Percentiles rank a stretch among this genome's conserved stretches.
These are phyloP conservation scores for Dactylellina sp. DNA, from an alignment of 2,329 filamentous ascomycete species.

Conservation along the genomic window DNA sequence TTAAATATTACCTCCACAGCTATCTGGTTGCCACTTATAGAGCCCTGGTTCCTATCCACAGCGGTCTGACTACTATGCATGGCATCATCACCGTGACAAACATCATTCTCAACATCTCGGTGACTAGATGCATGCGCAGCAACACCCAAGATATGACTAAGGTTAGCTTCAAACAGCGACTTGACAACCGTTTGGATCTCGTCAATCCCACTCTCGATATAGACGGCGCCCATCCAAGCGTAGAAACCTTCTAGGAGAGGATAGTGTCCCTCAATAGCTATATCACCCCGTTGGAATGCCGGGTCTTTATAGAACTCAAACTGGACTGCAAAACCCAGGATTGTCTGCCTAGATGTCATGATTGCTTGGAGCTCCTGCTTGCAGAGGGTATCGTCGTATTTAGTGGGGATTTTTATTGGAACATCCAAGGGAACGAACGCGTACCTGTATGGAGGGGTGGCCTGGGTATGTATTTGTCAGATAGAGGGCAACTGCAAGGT, in stretches of 20 bases:
- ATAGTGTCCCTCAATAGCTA: background rate
- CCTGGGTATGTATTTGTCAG: conserved; percentile 11
- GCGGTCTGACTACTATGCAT: too few species aligned
- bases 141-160: background rate
- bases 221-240: conserved; percentile 32
- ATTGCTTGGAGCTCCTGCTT: conserved; percentile 10
- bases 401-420: too few species aligned
- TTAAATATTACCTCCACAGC: background rate
- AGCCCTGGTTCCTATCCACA: too few species aligned
- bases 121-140: background rate
- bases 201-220: conserved; percentile 14
- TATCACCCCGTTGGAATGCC: background rate
- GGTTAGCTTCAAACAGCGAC: conserved; percentile 1
- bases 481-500: conserved; percentile 13
- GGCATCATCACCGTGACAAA: too few species aligned
- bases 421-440: background rate
- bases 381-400: too few species aligned
- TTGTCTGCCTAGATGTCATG: background rate
- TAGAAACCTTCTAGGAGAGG: conserved; percentile 20
- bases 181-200: conserved; percentile 1
- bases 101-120: background rate
- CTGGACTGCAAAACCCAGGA: background rate
- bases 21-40: background rate
- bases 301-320: conserved; percentile 7
- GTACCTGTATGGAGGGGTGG: conserved; percentile 1